Evolutionary conservation across 2,329 filamentous ascomycete species (phyloP).

Genomic region (Microcyclosporella mali): DNA sequence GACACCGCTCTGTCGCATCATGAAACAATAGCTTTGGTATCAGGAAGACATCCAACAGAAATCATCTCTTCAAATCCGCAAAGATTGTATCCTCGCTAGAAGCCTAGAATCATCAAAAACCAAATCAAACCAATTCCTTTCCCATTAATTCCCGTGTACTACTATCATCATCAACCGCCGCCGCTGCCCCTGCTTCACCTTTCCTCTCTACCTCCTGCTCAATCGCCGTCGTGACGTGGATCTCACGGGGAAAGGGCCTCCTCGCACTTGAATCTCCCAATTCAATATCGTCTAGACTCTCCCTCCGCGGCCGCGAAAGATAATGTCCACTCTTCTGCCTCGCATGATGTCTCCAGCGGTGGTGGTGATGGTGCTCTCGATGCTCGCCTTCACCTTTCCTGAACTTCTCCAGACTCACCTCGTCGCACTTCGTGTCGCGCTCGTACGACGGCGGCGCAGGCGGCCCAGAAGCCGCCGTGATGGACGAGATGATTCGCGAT

Average conservation of each 20-base stretch:
- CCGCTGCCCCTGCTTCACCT: constrained; percentile 1
- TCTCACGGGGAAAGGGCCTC: constrained; percentile 7
- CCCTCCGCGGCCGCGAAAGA: not conserved
- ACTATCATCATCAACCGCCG: constrained; percentile 2
- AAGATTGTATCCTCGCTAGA: not conserved
- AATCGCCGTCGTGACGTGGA: constrained; percentile 16
- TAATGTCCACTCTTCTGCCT: no score
- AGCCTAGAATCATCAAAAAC: not conserved
- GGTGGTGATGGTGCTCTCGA: no score
- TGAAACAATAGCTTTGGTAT: no score
- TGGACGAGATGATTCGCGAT: no score
- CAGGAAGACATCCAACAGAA: no score
- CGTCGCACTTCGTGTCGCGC: not conserved
- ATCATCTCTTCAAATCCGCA: no score
- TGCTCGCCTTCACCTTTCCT: not conserved
- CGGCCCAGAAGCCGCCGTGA: no score
- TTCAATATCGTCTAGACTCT: constrained; percentile 12
- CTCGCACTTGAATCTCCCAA: not conserved
- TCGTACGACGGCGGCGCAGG: no score
- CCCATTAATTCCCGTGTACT: not conserved
- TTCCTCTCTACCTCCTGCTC: constrained; percentile 14
- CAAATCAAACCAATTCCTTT: not conserved
- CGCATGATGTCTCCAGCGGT: not conserved
- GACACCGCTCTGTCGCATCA: no score
- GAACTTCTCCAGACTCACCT: not conserved